Evolutionary conservation across 352 stramenopile genomes (phyloP).

Genomic region (Phytophthora crassamura): DNA sequence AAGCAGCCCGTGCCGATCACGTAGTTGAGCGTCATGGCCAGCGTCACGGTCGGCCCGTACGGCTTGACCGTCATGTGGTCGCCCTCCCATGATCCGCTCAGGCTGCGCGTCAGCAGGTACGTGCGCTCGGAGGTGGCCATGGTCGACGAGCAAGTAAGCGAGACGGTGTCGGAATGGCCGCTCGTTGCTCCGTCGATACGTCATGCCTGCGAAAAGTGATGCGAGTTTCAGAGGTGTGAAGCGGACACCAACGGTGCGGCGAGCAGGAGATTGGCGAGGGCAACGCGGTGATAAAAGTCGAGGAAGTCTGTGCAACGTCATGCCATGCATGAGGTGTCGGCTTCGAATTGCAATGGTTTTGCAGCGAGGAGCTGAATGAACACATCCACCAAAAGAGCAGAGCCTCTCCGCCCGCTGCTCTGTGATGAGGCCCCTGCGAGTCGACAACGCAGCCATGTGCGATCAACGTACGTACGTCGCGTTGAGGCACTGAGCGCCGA

Average conservation of each 20-base stretch:
- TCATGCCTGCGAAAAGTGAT: conserved; percentile 26
- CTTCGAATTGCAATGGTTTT: neutral
- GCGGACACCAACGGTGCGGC: conserved; percentile 1
- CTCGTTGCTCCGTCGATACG: neutral
- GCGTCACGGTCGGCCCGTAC: conserved; percentile 69
- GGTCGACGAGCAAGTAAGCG: neutral
- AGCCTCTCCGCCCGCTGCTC: neutral
- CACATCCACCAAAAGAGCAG: neutral
- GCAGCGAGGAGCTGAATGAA: neutral
- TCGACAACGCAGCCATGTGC: too few species aligned
- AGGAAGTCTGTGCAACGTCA: too few species aligned
- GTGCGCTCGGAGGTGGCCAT: conserved; percentile 36
- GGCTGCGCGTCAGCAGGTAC: conserved; percentile 34
- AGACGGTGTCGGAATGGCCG: conserved; percentile 25
- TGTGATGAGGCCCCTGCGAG: too few species aligned
- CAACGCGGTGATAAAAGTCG: neutral
- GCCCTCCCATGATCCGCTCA: conserved; percentile 39
- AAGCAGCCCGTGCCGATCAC: conserved; percentile 90
- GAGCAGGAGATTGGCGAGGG: conserved; percentile 11
- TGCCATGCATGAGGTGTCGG: too few species aligned
- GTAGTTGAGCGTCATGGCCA: conserved; percentile 89
- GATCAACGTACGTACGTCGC: too few species aligned
- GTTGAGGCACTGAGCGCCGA: too few species aligned
- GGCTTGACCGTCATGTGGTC: conserved; percentile 64
- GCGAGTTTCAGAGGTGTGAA: conserved; percentile 13